Evolutionary conservation across 2,329 filamentous ascomycete genomes (phyloP).

Genomic region (Drechslerella coelobrocha): DNA sequence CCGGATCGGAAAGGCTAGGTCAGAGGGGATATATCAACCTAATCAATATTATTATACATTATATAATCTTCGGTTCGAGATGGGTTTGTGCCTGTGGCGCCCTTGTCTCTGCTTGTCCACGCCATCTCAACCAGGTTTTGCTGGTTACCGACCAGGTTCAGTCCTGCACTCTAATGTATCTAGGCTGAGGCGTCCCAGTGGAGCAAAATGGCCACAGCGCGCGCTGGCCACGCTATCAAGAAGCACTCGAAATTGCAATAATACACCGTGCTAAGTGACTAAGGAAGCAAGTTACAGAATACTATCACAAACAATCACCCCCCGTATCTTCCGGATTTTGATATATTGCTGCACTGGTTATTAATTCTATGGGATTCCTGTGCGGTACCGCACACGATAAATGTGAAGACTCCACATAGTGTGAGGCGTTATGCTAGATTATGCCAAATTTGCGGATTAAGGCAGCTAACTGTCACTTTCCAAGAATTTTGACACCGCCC

Average conservation of each 20-base stretch:
- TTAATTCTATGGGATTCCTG: background rate
- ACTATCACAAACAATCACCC: slow-evolving; percentile 40
- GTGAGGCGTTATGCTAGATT: no score
- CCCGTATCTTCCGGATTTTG: slow-evolving; percentile 26
- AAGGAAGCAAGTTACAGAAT: slow-evolving; percentile 6
- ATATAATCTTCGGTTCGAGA: slow-evolving; percentile 24
- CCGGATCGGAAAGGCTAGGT: slow-evolving; percentile 2
- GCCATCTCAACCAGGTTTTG: slow-evolving; percentile 43
- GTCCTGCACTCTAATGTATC: slow-evolving; percentile 1
- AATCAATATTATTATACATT: slow-evolving; percentile 45
- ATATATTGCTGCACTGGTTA: background rate
- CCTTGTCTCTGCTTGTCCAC: slow-evolving; percentile 23
- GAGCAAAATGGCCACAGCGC: background rate
- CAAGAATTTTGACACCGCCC: background rate
- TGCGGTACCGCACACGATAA: background rate
- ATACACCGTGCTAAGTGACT: slow-evolving; percentile 34
- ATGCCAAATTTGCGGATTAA: slow-evolving; percentile 1
- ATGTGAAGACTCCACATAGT: no score
- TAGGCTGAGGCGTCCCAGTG: background rate
- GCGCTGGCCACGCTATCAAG: background rate
- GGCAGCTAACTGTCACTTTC: background rate
- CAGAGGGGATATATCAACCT: slow-evolving; percentile 10
- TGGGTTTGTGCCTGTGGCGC: background rate
- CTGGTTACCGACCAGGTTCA: slow-evolving; percentile 29
- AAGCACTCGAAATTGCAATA: slow-evolving; percentile 46